Base-by-base conservation (phyloP, 192 early-diverging fungal genomes). In the Backusella tarrabulga region DNA sequence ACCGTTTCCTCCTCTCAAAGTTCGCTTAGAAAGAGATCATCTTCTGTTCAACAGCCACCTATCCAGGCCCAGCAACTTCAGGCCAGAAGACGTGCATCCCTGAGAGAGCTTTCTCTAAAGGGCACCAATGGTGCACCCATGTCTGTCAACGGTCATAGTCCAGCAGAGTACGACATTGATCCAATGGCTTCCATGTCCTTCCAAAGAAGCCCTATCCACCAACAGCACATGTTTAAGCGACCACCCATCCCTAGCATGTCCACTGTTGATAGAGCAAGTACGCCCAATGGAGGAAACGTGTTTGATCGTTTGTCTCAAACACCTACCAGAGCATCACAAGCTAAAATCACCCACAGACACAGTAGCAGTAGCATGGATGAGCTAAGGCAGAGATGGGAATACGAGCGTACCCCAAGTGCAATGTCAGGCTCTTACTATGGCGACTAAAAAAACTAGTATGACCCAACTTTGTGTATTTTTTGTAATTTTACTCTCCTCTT, bases 281-380 rank as follows among this genome's bases (percentile, higher is more conserved):
- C 77, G 8, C 72, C 80, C 1, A 68, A 68, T 8, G 54, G 63
- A 19, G 56, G 60, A 29, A 82, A 77, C 21, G 80, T 82, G 1
- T 82, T 82, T 78, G 80, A 78, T 44, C 80, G 80, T 29, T 34
- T 82, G 23, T 69, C 80, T 34, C 80, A 82, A 68, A 78, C 77
- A 4, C 77, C 77, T 19, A 82, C 80, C 7, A 73, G 77, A 67
- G 76, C 80, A 8, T 82, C 80, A 29, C 77, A 73, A 32, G 80
- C 80, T 15, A 82, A 82, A 44, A 78, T 82, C 32, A 50, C 76
- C 21, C 71, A 82, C 34, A 77, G 80, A 12, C 74, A 82, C 38
- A 82, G 80, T 67, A 82, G 73, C n/a, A 54, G 80, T 21, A 82
- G 80, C 42, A 71, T 82, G 60, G 80, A 82, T 40, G 80, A 82